phyloP scores from a whole-genome alignment of 78 protist genomes.

The Monocercomonoides exilis region DNA sequence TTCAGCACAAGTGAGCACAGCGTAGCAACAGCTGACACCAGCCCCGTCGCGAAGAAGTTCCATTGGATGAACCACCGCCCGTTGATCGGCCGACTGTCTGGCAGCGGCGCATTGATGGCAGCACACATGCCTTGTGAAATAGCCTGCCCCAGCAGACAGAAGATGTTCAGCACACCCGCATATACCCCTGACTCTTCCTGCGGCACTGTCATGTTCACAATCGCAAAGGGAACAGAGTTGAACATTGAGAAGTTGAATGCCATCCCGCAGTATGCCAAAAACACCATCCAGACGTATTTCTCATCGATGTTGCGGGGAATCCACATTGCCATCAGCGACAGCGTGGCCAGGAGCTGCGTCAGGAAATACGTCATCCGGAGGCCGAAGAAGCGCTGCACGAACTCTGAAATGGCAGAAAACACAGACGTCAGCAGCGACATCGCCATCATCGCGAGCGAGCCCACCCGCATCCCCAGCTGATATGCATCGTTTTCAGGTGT shows the following conservation, averaged over 20 bases:
- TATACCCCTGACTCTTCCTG: background rate
- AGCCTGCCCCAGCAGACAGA: background rate
- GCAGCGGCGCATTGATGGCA: background rate
- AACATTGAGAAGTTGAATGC: background rate
- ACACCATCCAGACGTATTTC: background rate
- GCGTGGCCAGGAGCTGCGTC: constrained; percentile 10
- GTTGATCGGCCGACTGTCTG: background rate
- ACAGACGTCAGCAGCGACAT: background rate
- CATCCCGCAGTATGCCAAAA: background rate
- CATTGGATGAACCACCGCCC: background rate
- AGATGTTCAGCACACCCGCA: background rate
- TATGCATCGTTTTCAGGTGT: no score
- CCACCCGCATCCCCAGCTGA: no score
- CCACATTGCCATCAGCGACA: background rate
- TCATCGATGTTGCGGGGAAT: background rate
- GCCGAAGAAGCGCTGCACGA: background rate
- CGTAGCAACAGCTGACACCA: background rate
- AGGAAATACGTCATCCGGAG: constrained; percentile 2
- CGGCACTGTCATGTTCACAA: background rate
- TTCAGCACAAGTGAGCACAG: background rate
- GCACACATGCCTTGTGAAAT: background rate
- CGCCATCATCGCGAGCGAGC: background rate
- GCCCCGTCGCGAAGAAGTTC: background rate
- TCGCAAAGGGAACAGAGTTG: background rate
- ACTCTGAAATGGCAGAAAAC: background rate